Base-by-base conservation (phyloP, 768 basidiomycete genomes). In the Kwoniella bestiolae region DNA sequence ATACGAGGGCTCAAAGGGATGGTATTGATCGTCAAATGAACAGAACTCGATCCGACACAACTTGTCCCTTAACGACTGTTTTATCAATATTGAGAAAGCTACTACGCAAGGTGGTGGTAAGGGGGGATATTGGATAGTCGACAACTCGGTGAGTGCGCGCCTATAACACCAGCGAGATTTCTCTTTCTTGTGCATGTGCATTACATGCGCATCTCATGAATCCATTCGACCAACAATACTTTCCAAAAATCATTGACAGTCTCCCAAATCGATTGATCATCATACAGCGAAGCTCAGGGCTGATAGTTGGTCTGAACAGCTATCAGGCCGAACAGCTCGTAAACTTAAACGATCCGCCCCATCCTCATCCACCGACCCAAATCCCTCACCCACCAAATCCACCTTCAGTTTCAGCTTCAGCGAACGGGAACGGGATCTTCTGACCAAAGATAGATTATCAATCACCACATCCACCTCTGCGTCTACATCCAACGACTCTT, bases 21-120 rank as follows among this genome's bases (percentile, higher is more conserved):
- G n/a, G n/a, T n/a, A n/a, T n/a, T n/a, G n/a, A n/a, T n/a, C n/a
- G n/a, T n/a, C n/a, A n/a, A n/a, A n/a, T n/a, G n/a, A 11, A 41
- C 56, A 68, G 66, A 68, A 68, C 49, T 63, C 66, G 2, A 58
- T 68, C 1, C 14, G 66, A 29, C 66, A 68, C 45, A 58, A 52
- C 34, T 41, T 68, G 23, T 63, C 61, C 9, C 23, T 56, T 18
- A 56, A 58, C n/a, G 41, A 60, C 18, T 68, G 66, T 41, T 68
- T 68, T 31, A 32, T 57, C 21, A 68, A 59, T 38, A 31, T 53
- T 6, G 49, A 58, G 6, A 41, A 56, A 51, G 18, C 55, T 5
- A 46, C 34, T 16, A 38, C 57, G 28, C 49, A 60, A 18, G 56
- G 45, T 16, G 38, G 45, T 21, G 61, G 60, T 5, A 68, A 68